Percentiles rank a stretch among this genome's conserved stretches.
These are phyloP conservation scores for Eutrema japonicum DNA, from an alignment of 345 rosid species.

Conservation along the genomic window DNA sequence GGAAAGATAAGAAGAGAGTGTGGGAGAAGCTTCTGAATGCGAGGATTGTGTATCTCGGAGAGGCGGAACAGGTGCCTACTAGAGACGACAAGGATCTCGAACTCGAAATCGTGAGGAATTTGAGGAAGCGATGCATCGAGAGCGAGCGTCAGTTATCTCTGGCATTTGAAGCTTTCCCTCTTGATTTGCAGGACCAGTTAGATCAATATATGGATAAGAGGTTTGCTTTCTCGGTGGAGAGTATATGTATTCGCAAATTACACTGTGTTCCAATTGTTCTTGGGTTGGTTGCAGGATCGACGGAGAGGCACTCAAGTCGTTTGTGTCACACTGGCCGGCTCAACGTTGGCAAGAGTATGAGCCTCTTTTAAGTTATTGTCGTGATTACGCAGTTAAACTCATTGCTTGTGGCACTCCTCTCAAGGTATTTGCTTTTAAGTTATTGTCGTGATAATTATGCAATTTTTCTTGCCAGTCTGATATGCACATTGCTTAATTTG, in stretches of 20 bases:
- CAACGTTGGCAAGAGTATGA: slow-evolving; percentile 86
- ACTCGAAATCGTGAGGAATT: slow-evolving; percentile 69
- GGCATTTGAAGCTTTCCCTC: slow-evolving; percentile 81
- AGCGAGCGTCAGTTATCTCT: slow-evolving; percentile 60
- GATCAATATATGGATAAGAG: slow-evolving; percentile 64
- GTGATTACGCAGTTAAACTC: slow-evolving; percentile 64
- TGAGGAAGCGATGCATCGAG: slow-evolving; percentile 62
- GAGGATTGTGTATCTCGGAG: slow-evolving; percentile 81
- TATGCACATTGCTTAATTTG: slow-evolving; percentile 18
- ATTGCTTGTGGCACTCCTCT: slow-evolving; percentile 93
- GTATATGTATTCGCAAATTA: neutral
- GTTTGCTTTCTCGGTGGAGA: slow-evolving; percentile 41
- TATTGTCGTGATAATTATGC: neutral
- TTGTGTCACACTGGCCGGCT: slow-evolving; percentile 67
- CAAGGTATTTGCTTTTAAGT: slow-evolving; percentile 60
- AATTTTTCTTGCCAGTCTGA: neutral
- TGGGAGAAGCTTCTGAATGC: slow-evolving; percentile 89
- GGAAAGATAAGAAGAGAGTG: slow-evolving; percentile 77
- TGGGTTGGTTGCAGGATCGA: slow-evolving; percentile 64
- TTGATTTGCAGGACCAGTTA: slow-evolving; percentile 68
- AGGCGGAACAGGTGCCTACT: slow-evolving; percentile 88
- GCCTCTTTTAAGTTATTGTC: slow-evolving; percentile 81
- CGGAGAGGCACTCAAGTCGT: slow-evolving; percentile 67
- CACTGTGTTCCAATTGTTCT: neutral
- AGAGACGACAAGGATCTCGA: slow-evolving; percentile 79